Conservation (phyloP, 345 rosid species). For the Eucalyptus marginata region DNA sequence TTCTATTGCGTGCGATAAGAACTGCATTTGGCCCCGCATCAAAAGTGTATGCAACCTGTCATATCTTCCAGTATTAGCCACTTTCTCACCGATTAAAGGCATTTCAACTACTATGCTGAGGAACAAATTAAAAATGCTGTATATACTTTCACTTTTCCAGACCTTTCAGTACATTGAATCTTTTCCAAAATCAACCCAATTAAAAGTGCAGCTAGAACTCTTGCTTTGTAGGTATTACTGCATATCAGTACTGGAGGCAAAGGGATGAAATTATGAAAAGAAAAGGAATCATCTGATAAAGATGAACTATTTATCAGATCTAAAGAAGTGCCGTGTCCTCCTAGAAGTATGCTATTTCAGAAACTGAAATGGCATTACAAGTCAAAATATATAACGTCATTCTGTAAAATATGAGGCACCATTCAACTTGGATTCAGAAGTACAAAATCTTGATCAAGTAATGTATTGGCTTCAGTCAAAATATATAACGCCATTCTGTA, state of each 20-base stretch:
- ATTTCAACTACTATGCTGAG: not conserved
- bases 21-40: slow-evolving; percentile 98
- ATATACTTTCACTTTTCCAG: not conserved
- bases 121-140: not conserved
- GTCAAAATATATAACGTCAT: not conserved
- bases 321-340: not conserved
- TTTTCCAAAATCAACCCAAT: not conserved
- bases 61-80: not conserved
- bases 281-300: not conserved
- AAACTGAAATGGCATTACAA: not conserved
- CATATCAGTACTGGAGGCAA: not conserved
- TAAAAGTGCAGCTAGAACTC: not conserved
- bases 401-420: not conserved
- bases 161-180: not conserved
- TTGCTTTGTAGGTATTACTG: not conserved
- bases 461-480: not conserved
- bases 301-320: not conserved
- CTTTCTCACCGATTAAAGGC: not conserved
- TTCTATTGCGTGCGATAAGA: slow-evolving; percentile 53
- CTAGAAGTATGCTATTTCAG: not conserved
- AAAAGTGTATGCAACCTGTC: slow-evolving; percentile 87
- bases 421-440: too few relatives aligned
- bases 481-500: not conserved
- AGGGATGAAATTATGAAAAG: not conserved
- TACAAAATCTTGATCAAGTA: too few relatives aligned